Evolutionary conservation across 495 filamentous ascomycete species (phyloP).

Genomic region (Hyphodiscus hymeniophilus): DNA sequence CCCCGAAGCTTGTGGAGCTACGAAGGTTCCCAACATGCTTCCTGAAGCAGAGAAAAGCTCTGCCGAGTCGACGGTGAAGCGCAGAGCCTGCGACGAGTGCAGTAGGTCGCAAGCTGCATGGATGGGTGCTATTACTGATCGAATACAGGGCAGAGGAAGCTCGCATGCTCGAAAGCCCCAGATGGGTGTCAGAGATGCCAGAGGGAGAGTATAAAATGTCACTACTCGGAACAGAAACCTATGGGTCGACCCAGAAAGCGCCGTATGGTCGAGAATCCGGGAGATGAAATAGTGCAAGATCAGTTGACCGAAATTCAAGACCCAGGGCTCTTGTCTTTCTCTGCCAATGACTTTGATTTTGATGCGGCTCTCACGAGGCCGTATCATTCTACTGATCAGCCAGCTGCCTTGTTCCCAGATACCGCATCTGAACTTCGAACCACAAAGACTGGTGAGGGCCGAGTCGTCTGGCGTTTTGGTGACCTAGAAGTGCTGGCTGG

Average conservation of each 20-base stretch:
- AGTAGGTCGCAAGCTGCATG: constrained; percentile 31
- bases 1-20: constrained; percentile 10
- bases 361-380: constrained; percentile 14
- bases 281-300: constrained; percentile 5
- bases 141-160: constrained; percentile 45
- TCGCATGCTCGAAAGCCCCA: constrained; percentile 51
- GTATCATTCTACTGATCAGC: constrained; percentile 21
- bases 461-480: constrained; percentile 13
- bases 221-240: constrained; percentile 52
- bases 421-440: background rate
- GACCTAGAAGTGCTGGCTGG: constrained; percentile 4
- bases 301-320: background rate
- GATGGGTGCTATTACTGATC: constrained; percentile 7
- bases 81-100: constrained; percentile 55
- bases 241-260: constrained; percentile 57
- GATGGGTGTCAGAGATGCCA: constrained; percentile 49
- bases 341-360: constrained; percentile 9
- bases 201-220: constrained; percentile 43
- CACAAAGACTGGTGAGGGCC: background rate
- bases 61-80: constrained; percentile 10
- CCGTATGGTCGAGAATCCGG: constrained; percentile 29
- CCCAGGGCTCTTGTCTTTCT: constrained; percentile 1
- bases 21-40: background rate
- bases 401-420: background rate
- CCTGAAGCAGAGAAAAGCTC: too few species aligned